These are phyloP conservation scores for Lasiosphaeris hirsuta DNA, from an alignment of 495 filamentous ascomycete genomes.

Conservation along the genomic window DNA sequence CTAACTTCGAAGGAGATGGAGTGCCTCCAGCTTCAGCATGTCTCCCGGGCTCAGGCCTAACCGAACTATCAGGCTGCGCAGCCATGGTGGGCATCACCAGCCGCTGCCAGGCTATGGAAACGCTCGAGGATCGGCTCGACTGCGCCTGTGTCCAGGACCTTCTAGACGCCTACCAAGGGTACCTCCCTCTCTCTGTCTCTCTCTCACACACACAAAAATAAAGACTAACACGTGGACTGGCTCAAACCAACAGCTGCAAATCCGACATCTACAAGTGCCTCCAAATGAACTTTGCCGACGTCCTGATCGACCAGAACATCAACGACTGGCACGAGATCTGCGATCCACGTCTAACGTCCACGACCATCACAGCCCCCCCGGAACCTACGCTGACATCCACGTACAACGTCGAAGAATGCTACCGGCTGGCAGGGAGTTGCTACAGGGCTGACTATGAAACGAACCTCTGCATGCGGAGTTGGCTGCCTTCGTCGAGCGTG, in stretches of 20 bases:
- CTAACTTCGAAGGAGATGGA: neutral
- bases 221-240: too few relatives aligned
- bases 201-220: too few relatives aligned
- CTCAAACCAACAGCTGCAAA: neutral
- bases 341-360: slow-evolving; percentile 3
- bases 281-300: neutral
- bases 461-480: neutral
- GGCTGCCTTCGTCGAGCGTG: slow-evolving; percentile 4
- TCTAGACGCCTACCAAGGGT: slow-evolving; percentile 5
- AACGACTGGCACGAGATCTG: slow-evolving; percentile 4
- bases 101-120: neutral
- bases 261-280: slow-evolving; percentile 8
- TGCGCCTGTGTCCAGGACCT: slow-evolving; percentile 10
- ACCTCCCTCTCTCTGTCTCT: too few relatives aligned
- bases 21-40: slow-evolving; percentile 1
- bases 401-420: neutral
- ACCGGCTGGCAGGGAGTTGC: slow-evolving; percentile 4
- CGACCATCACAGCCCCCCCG: slow-evolving; percentile 4
- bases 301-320: neutral
- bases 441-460: slow-evolving; percentile 6
- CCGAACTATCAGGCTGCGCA: slow-evolving; percentile 6
- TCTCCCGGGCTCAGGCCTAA: slow-evolving; percentile 2
- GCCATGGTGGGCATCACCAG: neutral
- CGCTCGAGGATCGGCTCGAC: neutral
- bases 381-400: slow-evolving; percentile 6